phyloP scores from a whole-genome alignment of 768 basidiomycete genomes.

The Suillus subluteus region DNA sequence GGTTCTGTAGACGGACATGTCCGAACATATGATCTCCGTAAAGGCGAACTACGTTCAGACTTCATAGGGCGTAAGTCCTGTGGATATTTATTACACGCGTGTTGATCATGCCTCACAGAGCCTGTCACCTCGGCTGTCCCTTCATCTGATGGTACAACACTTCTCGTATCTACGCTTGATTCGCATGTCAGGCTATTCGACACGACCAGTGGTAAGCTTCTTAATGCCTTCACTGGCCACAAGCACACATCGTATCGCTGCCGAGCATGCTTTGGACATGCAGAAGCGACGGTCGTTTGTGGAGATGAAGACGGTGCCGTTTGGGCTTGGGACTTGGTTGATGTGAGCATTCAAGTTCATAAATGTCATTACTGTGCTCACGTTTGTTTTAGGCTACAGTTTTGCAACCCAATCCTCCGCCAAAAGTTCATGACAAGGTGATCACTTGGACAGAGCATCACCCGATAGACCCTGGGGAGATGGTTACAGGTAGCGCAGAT shows the following conservation, averaged over 20 bases:
- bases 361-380: conserved; percentile 7
- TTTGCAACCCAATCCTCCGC: conserved; percentile 73
- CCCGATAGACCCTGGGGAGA: conserved; percentile 77
- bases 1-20: conserved; percentile 93
- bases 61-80: conserved; percentile 80
- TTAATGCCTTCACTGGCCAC: conserved; percentile 87
- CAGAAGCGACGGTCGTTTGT: conserved; percentile 78
- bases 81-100: background rate
- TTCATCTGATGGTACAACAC: conserved; percentile 77
- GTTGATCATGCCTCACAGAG: conserved; percentile 46
- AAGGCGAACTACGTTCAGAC: conserved; percentile 88
- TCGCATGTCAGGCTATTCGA: conserved; percentile 89
- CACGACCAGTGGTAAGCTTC: conserved; percentile 72
- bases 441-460: conserved; percentile 94
- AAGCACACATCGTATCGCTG: conserved; percentile 74
- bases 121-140: conserved; percentile 86
- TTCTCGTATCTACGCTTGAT: conserved; percentile 84
- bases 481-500: conserved; percentile 90
- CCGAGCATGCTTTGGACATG: conserved; percentile 81
- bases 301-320: conserved; percentile 91
- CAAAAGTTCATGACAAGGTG: conserved; percentile 78
- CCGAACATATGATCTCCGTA: conserved; percentile 92
- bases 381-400: conserved; percentile 59
- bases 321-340: conserved; percentile 94
- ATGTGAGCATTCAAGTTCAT: conserved; percentile 54